Evolutionary conservation across 2,329 filamentous ascomycete genomes (phyloP), one percentile per base, ranked within the genome.

Genomic region (Colletotrichum cuscutae): DNA sequence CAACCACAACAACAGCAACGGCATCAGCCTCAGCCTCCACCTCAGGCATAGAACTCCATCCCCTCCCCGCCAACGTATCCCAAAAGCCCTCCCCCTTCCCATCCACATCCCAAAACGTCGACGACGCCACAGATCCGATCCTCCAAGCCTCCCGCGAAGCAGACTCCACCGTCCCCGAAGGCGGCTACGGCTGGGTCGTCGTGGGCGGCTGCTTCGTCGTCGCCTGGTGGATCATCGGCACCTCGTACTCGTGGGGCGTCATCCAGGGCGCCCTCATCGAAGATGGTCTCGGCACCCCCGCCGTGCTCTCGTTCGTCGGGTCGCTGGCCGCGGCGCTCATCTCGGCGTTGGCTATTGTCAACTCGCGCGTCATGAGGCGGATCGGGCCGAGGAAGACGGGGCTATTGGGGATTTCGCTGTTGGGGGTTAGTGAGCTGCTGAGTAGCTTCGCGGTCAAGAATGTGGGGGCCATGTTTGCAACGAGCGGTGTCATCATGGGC

Each of bases 181-280:
- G 88, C 32, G 88, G 87, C 28, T 89, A 89, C 76, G 88, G 88
- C 73, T 90, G 88, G 88, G 81, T 86, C 15, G 82, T 91, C 8
- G 86, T 91, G 28, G 80, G 79, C 3, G 83, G 82, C 37, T 89
- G 87, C 75, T 84, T 86, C 2, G 77, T 88, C 1, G 76, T 90
- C 12, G 84, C 86, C 2, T 91, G 88, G 82, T 90, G 87, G 88
- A 84, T 87, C 64, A 85, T 88, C 61, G 89, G 89, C 63, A 88
- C 85, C 0, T 84, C 84, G 8, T 90, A 90, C 76, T 85, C 84
- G 74, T 92, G 90, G 89, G 90, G 90, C 28, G 85, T 92, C 0
- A 81, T 91, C 59, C 90, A 92, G 79, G 84, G 84, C 4, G 89
- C 86, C 0, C 83, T 92, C 1, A 85, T 90, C 3, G 80, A 86